Evolutionary conservation across 139 green algal genomes (phyloP).

Genomic region (Chlamydomonas sp.): DNA sequence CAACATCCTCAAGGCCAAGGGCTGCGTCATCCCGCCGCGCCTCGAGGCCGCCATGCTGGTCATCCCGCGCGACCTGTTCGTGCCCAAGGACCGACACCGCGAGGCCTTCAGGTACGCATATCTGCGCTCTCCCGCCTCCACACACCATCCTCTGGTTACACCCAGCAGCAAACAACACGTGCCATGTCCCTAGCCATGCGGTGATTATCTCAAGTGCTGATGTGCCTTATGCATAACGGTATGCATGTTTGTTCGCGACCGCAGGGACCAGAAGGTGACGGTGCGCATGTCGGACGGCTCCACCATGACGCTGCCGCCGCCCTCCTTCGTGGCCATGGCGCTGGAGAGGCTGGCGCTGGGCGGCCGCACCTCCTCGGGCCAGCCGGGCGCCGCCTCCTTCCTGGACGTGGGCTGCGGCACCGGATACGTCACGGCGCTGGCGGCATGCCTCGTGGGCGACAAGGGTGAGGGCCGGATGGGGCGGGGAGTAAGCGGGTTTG

Average conservation of each 20-base stretch:
- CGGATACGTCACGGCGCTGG: constrained; percentile 68
- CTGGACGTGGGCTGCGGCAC: constrained; percentile 72
- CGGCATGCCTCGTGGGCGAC: constrained; percentile 56
- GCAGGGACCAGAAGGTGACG: constrained; percentile 65
- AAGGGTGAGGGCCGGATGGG: background rate
- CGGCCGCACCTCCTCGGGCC: background rate
- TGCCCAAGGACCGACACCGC: constrained; percentile 61
- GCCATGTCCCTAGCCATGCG: no score
- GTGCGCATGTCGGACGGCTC: constrained; percentile 69
- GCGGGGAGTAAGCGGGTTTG: no score
- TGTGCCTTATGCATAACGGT: no score
- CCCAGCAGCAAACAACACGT: no score
- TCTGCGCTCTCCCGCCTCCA: background rate
- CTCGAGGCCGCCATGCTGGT: constrained; percentile 64
- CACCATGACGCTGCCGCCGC: constrained; percentile 64
- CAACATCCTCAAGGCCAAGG: constrained; percentile 70
- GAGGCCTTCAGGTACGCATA: constrained; percentile 60
- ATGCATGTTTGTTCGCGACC: no score
- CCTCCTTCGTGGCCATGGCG: constrained; percentile 64
- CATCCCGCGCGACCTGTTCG: constrained; percentile 67
- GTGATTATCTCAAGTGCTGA: no score
- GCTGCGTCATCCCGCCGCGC: constrained; percentile 44
- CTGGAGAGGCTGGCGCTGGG: constrained; percentile 64
- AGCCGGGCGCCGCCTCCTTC: constrained; percentile 36
- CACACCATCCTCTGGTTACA: background rate